A percentile compares a stretch with the other conserved stretches of the same genome.
Evolutionary conservation across 2,329 filamentous ascomycete genomes (phyloP).

Genomic region (Biscogniauxia mediterranea): DNA sequence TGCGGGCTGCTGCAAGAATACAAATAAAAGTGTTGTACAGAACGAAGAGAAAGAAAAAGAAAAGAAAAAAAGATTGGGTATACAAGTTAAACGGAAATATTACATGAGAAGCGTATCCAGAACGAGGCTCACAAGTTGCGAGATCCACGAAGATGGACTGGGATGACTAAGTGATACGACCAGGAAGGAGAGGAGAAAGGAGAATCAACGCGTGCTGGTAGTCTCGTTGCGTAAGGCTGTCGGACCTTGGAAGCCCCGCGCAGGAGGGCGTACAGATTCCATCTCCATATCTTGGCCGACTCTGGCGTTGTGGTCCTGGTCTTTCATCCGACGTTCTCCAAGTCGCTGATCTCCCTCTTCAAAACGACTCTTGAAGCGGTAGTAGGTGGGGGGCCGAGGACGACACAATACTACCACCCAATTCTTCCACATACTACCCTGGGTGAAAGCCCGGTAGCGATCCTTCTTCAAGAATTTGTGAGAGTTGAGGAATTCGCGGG

Average conservation of each 20-base stretch:
- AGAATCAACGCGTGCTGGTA: constrained; percentile 17
- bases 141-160: background rate
- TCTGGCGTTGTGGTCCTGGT: constrained; percentile 49
- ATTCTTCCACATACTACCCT: constrained; percentile 72
- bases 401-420: constrained; percentile 78
- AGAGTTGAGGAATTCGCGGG: constrained; percentile 90
- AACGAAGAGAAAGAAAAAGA: constrained; percentile 1
- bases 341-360: constrained; percentile 82
- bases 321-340: constrained; percentile 54
- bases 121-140: background rate
- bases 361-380: constrained; percentile 79
- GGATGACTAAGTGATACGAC: background rate
- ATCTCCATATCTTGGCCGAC: constrained; percentile 66
- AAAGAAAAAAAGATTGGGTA: constrained; percentile 11
- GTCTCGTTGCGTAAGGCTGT: constrained; percentile 37
- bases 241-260: constrained; percentile 55
- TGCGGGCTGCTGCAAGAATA: background rate
- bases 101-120: constrained; percentile 11
- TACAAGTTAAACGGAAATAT: constrained; percentile 10
- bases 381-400: constrained; percentile 82
- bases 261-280: constrained; percentile 56
- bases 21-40: background rate
- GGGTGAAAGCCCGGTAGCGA: constrained; percentile 85
- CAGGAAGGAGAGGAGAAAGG: background rate
- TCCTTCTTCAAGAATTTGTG: constrained; percentile 94